phyloP scores from a whole-genome alignment of 176 grass and related monocot genomes.

The Triticum urartu region DNA sequence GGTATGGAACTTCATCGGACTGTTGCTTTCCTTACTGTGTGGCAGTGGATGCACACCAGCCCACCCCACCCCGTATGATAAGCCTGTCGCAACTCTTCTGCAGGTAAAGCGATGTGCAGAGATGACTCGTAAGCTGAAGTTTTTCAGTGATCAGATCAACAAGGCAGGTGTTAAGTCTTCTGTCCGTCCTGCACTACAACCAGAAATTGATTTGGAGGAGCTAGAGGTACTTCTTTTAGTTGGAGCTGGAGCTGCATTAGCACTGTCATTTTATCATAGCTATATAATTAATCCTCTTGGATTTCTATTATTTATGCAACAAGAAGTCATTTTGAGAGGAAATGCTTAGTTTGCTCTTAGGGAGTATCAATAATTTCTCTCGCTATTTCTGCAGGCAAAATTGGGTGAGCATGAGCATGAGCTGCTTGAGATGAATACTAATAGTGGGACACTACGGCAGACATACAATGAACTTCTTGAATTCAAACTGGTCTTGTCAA shows the following conservation, averaged over 20 bases:
- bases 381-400: conserved; percentile 52
- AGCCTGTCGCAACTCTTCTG: not conserved
- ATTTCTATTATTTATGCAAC: conserved; percentile 22
- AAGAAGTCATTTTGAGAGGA: not conserved
- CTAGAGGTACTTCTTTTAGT: conserved; percentile 59
- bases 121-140: conserved; percentile 92
- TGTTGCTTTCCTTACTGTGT: conserved; percentile 9
- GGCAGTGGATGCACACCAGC: not conserved
- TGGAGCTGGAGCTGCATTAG: conserved; percentile 74
- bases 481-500: conserved; percentile 96
- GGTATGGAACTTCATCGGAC: not conserved
- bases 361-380: not conserved
- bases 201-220: conserved; percentile 91
- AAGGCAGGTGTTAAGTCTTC: conserved; percentile 71
- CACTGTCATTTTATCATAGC: conserved; percentile 7
- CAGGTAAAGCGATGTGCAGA: conserved; percentile 95
- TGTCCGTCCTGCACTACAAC: conserved; percentile 65
- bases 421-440: conserved; percentile 93
- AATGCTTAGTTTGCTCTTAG: conserved; percentile 13
- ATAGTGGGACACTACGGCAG: conserved; percentile 77
- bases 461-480: conserved; percentile 98
- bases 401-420: conserved; percentile 91
- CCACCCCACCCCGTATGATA: not conserved
- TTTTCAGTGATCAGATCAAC: conserved; percentile 87
- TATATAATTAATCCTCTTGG: not conserved